Percentiles rank a stretch among this genome's conserved stretches.
phyloP scores from a whole-genome alignment of 2,329 filamentous ascomycete species.

The Achaetomium macrosporum region DNA sequence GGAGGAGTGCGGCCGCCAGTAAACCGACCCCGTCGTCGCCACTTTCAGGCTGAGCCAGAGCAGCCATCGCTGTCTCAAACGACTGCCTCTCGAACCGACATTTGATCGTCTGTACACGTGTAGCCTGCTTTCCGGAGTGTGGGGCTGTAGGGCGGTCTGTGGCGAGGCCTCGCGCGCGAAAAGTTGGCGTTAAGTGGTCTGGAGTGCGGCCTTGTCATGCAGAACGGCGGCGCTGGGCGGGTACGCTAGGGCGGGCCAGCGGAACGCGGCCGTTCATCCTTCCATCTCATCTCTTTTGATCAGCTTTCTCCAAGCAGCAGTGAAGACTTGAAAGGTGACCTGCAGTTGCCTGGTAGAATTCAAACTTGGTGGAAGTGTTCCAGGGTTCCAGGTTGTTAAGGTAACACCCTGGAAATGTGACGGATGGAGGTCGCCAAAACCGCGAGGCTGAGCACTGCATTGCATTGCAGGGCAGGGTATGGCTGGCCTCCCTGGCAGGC shows the following conservation, averaged over 20 bases:
- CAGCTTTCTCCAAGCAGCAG: no score
- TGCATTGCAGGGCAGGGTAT: not conserved
- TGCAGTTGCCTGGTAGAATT: not conserved
- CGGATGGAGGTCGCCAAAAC: not conserved
- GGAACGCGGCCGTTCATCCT: not conserved
- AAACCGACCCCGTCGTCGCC: no score
- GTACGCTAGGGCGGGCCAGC: not conserved
- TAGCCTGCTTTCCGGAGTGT: not conserved
- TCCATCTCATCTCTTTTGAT: no score
- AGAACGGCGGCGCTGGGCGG: not conserved
- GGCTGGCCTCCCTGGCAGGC: not conserved
- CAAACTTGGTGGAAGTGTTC: not conserved
- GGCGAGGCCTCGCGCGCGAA: slow-evolving; percentile 4
- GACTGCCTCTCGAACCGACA: no score
- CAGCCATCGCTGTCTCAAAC: no score
- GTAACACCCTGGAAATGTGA: no score
- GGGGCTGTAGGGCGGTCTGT: not conserved
- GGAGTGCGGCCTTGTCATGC: slow-evolving; percentile 1
- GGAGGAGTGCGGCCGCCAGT: no score
- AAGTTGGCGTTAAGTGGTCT: not conserved
- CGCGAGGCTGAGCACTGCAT: slow-evolving; percentile 3
- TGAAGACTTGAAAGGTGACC: no score
- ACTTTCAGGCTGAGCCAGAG: no score
- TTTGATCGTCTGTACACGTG: no score
- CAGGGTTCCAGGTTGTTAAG: not conserved